These are phyloP conservation scores for Leptographium radiaticola DNA, from an alignment of 2,329 filamentous ascomycete species.

Conservation along the genomic window DNA sequence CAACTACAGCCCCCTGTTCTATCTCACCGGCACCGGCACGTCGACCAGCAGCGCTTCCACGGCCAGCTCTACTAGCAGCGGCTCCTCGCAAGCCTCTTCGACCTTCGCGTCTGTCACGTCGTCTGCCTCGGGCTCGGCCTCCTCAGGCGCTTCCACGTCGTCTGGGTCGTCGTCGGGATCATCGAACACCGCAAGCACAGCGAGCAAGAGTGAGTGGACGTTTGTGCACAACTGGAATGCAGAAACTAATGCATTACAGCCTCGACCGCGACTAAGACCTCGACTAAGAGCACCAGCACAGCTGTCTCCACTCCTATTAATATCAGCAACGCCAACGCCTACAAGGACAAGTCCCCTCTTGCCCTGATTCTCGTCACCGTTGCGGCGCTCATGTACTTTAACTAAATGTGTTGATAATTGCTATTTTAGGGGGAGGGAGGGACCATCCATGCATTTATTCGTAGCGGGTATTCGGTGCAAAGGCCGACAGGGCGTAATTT, in stretches of 20 bases:
- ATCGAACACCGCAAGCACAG: not conserved
- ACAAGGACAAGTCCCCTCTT: slow-evolving; percentile 25
- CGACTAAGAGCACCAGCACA: slow-evolving; percentile 10
- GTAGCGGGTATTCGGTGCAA: too few relatives aligned
- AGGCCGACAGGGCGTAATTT: too few relatives aligned
- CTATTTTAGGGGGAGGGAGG: too few relatives aligned
- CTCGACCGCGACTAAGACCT: slow-evolving; percentile 10
- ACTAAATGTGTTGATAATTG: slow-evolving; percentile 16
- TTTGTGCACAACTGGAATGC: too few relatives aligned
- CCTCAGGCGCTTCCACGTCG: slow-evolving; percentile 3
- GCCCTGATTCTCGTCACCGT: slow-evolving; percentile 26
- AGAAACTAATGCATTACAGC: slow-evolving; percentile 4
- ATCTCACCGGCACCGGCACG: slow-evolving; percentile 13
- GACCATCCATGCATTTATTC: too few relatives aligned
- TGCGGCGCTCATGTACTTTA: slow-evolving; percentile 27
- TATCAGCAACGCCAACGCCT: slow-evolving; percentile 22
- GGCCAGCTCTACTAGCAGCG: slow-evolving; percentile 7
- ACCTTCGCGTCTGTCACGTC: not conserved
- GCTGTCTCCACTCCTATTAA: not conserved
- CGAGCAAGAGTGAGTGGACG: slow-evolving; percentile 3
- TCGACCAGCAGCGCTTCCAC: slow-evolving; percentile 10
- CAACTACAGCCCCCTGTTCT: slow-evolving; percentile 33
- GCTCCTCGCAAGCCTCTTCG: too few relatives aligned
- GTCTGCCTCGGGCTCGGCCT: not conserved
- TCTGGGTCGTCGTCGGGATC: not conserved